A percentile compares a stretch with the other conserved stretches of the same genome.
Conservation (phyloP, 768 basidiomycete genomes). For the Auricularia sp. region DNA sequence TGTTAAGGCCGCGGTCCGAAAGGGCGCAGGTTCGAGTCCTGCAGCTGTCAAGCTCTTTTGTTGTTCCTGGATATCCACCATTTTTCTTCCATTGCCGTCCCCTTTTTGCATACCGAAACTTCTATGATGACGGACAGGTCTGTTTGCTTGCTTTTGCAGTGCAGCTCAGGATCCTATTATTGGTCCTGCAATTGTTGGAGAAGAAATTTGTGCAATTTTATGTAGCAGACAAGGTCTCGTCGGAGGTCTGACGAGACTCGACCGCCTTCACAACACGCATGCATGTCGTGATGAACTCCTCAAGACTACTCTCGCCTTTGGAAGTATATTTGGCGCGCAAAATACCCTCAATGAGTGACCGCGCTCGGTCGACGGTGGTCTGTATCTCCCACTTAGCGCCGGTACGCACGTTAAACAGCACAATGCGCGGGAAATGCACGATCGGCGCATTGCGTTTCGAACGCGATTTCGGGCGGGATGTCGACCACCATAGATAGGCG, state of each 20-base stretch:
- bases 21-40: too few species aligned
- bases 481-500: conserved; percentile 1
- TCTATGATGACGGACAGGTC: too few species aligned
- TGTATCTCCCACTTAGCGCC: conserved; percentile 5
- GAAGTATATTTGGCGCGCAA: conserved; percentile 4
- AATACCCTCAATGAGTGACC: neutral
- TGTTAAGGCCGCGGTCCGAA: too few species aligned
- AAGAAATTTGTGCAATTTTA: too few species aligned
- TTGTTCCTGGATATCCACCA: too few species aligned
- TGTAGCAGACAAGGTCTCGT: too few species aligned
- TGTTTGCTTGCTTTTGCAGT: too few species aligned
- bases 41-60: too few species aligned
- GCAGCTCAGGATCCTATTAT: too few species aligned
- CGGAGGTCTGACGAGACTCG: neutral
- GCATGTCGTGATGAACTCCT: neutral
- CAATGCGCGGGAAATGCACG: conserved; percentile 1
- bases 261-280: neutral
- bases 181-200: too few species aligned
- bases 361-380: neutral
- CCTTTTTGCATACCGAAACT: too few species aligned
- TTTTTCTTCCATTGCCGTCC: too few species aligned
- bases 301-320: neutral
- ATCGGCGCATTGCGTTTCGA: neutral
- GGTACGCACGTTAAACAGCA: conserved; percentile 6
- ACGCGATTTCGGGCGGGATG: neutral